Conservation (phyloP, 2,329 filamentous ascomycete genomes). For the Apiospora pterosperma region DNA sequence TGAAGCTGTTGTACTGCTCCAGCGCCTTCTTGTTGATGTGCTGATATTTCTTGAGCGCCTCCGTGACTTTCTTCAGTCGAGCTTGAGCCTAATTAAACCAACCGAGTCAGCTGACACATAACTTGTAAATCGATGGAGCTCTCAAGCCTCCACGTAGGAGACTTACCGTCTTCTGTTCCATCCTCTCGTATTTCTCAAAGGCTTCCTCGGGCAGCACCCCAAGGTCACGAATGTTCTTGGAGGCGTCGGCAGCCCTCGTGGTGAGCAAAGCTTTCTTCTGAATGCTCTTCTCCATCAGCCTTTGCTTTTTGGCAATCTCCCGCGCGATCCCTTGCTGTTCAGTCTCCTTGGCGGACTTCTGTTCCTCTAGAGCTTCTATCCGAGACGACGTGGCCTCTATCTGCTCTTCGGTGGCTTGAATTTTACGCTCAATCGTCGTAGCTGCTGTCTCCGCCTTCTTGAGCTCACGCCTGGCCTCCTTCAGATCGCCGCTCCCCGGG, state of each 20-base stretch:
- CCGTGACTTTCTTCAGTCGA: constrained; percentile 85
- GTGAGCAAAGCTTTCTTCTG: constrained; percentile 80
- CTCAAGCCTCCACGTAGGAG: constrained; percentile 51
- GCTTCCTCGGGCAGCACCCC: constrained; percentile 93
- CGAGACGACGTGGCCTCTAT: constrained; percentile 53
- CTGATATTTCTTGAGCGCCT: constrained; percentile 91
- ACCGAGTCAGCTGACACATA: neutral
- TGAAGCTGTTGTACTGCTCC: constrained; percentile 98
- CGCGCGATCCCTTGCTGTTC: constrained; percentile 72
- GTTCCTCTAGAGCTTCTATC: constrained; percentile 33
- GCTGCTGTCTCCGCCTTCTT: constrained; percentile 70
- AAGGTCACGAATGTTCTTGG: constrained; percentile 85
- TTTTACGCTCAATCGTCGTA: constrained; percentile 62
- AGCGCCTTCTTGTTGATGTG: constrained; percentile 99
- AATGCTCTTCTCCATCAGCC: constrained; percentile 86
- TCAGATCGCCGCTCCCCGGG: constrained; percentile 65
- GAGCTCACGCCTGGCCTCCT: constrained; percentile 77
- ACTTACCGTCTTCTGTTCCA: constrained; percentile 72
- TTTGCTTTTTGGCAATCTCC: constrained; percentile 81
- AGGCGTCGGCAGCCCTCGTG: constrained; percentile 74
- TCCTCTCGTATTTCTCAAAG: constrained; percentile 84
- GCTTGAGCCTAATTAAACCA: constrained; percentile 44
- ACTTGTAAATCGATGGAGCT: constrained; percentile 28
- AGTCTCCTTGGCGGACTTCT: constrained; percentile 63
- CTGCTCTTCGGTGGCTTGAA: constrained; percentile 71